Conservation (phyloP, 2,329 filamentous ascomycete genomes). For the Colletotrichum sp. region DNA sequence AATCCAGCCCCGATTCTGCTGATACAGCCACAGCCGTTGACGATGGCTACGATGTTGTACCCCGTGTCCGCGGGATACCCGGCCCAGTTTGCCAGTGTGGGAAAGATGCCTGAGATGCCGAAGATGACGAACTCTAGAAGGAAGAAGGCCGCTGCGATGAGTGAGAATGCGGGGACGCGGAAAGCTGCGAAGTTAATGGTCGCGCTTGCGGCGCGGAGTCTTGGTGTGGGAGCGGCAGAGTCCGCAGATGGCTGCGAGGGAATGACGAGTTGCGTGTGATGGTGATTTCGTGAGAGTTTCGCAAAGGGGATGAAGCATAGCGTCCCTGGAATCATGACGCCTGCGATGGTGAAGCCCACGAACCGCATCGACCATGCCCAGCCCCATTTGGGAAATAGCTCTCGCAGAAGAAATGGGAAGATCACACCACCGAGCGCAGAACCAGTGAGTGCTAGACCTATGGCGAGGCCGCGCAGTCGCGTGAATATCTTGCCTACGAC, state of each 20-base stretch:
- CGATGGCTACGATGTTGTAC: slow-evolving; percentile 47
- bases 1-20: slow-evolving; percentile 50
- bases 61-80: slow-evolving; percentile 41
- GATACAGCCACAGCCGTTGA: slow-evolving; percentile 46
- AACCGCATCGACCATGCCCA: slow-evolving; percentile 38
- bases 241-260: background rate
- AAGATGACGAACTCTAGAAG: slow-evolving; percentile 55
- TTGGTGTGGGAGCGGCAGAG: background rate
- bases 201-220: slow-evolving; percentile 18
- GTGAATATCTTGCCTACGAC: slow-evolving; percentile 33
- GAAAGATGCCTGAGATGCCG: slow-evolving; percentile 48
- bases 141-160: slow-evolving; percentile 46
- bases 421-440: slow-evolving; percentile 30
- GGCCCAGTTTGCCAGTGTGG: slow-evolving; percentile 44
- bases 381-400: slow-evolving; percentile 28
- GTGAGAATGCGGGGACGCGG: slow-evolving; percentile 41
- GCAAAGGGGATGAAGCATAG: slow-evolving; percentile 38
- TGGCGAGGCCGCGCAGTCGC: slow-evolving; percentile 24
- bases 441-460: slow-evolving; percentile 25
- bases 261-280: background rate
- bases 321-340: slow-evolving; percentile 28
- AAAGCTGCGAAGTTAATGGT: slow-evolving; percentile 47
- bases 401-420: slow-evolving; percentile 36
- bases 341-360: slow-evolving; percentile 31
- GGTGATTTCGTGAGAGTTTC: background rate